A percentile compares a stretch with the other conserved stretches of the same genome.
phyloP scores from a whole-genome alignment of 176 grass and related monocot species.

The Bonia amplexicaulis region DNA sequence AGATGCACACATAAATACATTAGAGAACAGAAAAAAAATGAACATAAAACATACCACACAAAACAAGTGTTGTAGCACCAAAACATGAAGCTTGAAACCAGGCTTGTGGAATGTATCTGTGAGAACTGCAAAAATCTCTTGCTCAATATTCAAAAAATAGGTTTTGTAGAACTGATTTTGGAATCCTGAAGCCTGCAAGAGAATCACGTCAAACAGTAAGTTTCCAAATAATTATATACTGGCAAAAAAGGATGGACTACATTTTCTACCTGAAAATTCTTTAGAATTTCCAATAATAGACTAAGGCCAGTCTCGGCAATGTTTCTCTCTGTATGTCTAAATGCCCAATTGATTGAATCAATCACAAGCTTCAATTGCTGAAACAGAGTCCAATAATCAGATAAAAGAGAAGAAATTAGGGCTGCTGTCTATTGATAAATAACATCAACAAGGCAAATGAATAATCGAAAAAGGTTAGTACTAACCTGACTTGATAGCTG shows the following conservation, averaged over 20 bases:
- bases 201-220: slow-evolving; percentile 16
- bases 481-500: slow-evolving; percentile 89
- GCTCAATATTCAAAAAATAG: slow-evolving; percentile 89
- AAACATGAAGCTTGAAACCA: slow-evolving; percentile 97
- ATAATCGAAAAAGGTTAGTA: slow-evolving; percentile 5
- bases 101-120: slow-evolving; percentile 99
- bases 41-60: slow-evolving; percentile 59
- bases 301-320: slow-evolving; percentile 97
- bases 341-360: slow-evolving; percentile 97
- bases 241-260: neutral
- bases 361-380: slow-evolving; percentile 99
- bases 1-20: neutral
- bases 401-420: slow-evolving; percentile 5
- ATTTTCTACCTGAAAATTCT: slow-evolving; percentile 81
- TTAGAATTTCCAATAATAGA: slow-evolving; percentile 87
- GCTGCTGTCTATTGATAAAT: neutral
- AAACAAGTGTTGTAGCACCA: slow-evolving; percentile 96
- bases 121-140: slow-evolving; percentile 97
- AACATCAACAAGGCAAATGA: neutral
- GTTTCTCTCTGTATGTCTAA: slow-evolving; percentile 98
- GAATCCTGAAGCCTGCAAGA: slow-evolving; percentile 78
- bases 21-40: neutral
- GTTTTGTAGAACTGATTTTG: slow-evolving; percentile 98
- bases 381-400: slow-evolving; percentile 31
- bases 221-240: neutral